Conservation (phyloP, 768 basidiomycete species). For the Nevesoporus exiguus region DNA sequence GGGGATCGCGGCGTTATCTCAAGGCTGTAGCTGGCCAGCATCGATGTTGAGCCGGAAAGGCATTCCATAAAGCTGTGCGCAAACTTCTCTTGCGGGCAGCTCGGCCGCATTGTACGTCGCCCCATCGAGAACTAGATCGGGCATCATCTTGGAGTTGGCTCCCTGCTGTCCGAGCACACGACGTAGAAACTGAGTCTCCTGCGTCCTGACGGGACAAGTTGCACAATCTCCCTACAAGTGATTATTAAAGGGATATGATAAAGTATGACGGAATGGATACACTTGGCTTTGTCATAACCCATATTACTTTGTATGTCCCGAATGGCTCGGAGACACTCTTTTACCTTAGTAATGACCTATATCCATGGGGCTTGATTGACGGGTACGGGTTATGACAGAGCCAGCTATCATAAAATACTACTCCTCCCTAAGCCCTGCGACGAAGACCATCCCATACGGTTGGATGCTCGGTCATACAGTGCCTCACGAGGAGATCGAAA, state of each 20-base stretch:
- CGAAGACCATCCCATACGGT: constrained; percentile 46
- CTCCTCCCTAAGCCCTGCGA: constrained; percentile 10
- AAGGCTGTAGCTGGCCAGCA: constrained; percentile 48
- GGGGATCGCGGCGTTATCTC: constrained; percentile 45
- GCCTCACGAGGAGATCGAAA: constrained; percentile 44
- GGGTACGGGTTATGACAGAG: too few relatives aligned
- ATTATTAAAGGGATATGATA: constrained; percentile 16
- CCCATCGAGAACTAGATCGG: constrained; percentile 30
- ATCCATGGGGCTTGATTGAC: too few relatives aligned
- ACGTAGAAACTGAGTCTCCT: constrained; percentile 1
- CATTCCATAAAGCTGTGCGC: constrained; percentile 46
- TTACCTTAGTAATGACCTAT: too few relatives aligned
- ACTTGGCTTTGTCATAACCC: too few relatives aligned
- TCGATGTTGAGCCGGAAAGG: constrained; percentile 62
- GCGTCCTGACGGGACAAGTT: too few relatives aligned
- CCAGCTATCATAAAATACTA: constrained; percentile 10
- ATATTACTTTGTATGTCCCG: too few relatives aligned
- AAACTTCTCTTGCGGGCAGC: constrained; percentile 11
- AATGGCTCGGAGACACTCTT: too few relatives aligned
- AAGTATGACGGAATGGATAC: constrained; percentile 11
- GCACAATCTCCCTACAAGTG: not conserved
- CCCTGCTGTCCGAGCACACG: not conserved
- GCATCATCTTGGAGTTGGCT: constrained; percentile 8
- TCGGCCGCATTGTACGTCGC: not conserved
- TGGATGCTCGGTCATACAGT: constrained; percentile 48